Evolutionary conservation across 345 rosid genomes (phyloP).

Genomic region (Ceriops zippeliana): DNA sequence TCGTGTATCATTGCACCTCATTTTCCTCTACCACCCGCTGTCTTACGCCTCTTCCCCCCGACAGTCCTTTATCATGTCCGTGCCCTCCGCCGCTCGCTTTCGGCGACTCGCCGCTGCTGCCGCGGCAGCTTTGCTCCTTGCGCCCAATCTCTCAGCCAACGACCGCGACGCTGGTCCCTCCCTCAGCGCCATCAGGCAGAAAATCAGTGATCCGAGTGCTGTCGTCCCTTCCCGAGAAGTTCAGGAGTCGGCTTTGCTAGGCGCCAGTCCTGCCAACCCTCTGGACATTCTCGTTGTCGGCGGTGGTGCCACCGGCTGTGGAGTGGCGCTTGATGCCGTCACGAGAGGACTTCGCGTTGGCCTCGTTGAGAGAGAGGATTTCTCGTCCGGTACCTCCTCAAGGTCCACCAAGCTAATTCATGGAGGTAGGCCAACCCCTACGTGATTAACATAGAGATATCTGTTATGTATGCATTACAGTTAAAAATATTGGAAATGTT

Average conservation of each 20-base stretch:
- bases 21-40: constrained; percentile 5
- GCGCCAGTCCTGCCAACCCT: constrained; percentile 51
- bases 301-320: constrained; percentile 97
- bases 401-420: constrained; percentile 94
- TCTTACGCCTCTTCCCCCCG: neutral
- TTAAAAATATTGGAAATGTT: no score
- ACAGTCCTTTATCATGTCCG: constrained; percentile 40
- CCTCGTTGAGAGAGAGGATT: constrained; percentile 91
- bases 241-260: constrained; percentile 61
- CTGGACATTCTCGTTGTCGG: constrained; percentile 88
- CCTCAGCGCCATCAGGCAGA: constrained; percentile 42
- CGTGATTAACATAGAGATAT: neutral
- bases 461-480: no score
- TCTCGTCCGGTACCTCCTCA: constrained; percentile 92
- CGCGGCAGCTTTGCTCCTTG: constrained; percentile 31
- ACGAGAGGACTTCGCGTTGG: constrained; percentile 93
- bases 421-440: constrained; percentile 50
- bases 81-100: constrained; percentile 53
- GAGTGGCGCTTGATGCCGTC: constrained; percentile 90
- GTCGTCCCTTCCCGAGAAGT: constrained; percentile 64
- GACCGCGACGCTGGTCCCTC: constrained; percentile 45
- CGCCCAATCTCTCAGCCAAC: constrained; percentile 44
- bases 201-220: constrained; percentile 47
- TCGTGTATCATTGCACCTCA: no score
- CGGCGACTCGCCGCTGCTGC: constrained; percentile 45